A percentile compares a stretch with the other conserved stretches of the same genome.
These are phyloP conservation scores for Monosporascus ibericus DNA, from an alignment of 2,329 filamentous ascomycete species.

Conservation along the genomic window DNA sequence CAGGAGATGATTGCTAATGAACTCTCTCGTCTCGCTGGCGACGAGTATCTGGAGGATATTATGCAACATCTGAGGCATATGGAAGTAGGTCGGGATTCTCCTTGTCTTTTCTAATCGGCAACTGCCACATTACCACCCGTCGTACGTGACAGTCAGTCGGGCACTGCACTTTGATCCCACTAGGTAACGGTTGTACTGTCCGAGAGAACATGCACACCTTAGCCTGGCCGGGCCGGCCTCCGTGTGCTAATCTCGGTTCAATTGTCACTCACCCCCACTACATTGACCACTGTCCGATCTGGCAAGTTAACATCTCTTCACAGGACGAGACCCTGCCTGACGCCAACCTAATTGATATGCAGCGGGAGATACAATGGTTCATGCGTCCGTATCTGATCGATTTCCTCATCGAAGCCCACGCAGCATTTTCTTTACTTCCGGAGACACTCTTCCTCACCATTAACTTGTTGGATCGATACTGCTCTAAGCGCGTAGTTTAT, in stretches of 20 bases:
- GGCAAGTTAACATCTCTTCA: constrained; percentile 6
- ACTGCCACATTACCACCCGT: too few species aligned
- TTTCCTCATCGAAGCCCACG: constrained; percentile 95
- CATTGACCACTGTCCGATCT: neutral
- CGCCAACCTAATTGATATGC: constrained; percentile 96
- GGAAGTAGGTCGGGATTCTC: constrained; percentile 57
- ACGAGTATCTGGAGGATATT: constrained; percentile 92
- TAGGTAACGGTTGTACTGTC: too few species aligned
- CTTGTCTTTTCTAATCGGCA: too few species aligned
- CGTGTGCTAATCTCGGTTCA: too few species aligned
- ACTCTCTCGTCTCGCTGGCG: constrained; percentile 74
- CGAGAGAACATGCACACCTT: too few species aligned
- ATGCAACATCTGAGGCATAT: constrained; percentile 91
- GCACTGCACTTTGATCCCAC: too few species aligned
- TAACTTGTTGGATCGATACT: constrained; percentile 96
- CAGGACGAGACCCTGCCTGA: constrained; percentile 83
- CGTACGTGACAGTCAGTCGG: too few species aligned
- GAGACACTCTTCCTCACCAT: constrained; percentile 94
- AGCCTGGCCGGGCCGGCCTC: too few species aligned
- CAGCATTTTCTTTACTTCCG: constrained; percentile 86
- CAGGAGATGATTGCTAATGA: constrained; percentile 88
- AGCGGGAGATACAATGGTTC: constrained; percentile 99
- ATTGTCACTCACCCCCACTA: neutral
- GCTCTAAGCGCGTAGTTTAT: constrained; percentile 94
- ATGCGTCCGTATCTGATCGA: constrained; percentile 98